Evolutionary conservation across 1,139 yeast species (phyloP).

Genomic region (Protomyces pachydermus): DNA sequence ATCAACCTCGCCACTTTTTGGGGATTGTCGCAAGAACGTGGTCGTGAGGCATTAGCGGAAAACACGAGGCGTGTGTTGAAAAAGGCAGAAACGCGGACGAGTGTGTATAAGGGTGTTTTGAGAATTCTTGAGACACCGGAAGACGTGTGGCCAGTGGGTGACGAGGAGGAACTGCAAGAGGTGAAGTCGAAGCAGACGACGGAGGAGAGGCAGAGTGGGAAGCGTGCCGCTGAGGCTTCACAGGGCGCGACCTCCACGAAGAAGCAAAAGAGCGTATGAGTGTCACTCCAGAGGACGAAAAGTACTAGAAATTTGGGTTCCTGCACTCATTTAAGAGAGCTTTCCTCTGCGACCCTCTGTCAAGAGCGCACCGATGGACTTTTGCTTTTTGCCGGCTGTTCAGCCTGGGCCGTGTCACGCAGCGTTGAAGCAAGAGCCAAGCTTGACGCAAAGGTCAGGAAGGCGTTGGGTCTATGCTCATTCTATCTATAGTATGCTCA

Average conservation of each 20-base stretch:
- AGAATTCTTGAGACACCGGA: conserved; percentile 27
- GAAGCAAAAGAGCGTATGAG: background rate
- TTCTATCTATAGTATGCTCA: too few species aligned
- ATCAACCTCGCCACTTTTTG: conserved; percentile 60
- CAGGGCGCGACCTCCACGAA: background rate
- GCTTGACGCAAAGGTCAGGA: too few species aligned
- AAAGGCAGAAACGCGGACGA: conserved; percentile 65
- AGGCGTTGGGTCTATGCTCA: too few species aligned
- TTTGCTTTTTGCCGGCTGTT: too few species aligned
- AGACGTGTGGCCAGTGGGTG: background rate
- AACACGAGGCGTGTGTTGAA: conserved; percentile 60
- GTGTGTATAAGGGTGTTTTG: conserved; percentile 47
- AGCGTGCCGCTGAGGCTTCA: background rate
- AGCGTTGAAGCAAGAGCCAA: too few species aligned
- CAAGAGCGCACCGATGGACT: too few species aligned
- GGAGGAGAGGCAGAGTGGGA: background rate
- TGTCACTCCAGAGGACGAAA: background rate
- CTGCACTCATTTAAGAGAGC: too few species aligned
- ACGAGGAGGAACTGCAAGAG: background rate
- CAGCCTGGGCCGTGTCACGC: too few species aligned
- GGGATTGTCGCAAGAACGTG: conserved; percentile 62
- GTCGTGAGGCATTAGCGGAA: conserved; percentile 56
- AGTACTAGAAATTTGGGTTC: too few species aligned
- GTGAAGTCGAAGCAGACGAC: background rate
- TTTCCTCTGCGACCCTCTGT: too few species aligned